Evolutionary conservation across 768 basidiomycete genomes (phyloP).

Genomic region (Hygrocybe coccinea): DNA sequence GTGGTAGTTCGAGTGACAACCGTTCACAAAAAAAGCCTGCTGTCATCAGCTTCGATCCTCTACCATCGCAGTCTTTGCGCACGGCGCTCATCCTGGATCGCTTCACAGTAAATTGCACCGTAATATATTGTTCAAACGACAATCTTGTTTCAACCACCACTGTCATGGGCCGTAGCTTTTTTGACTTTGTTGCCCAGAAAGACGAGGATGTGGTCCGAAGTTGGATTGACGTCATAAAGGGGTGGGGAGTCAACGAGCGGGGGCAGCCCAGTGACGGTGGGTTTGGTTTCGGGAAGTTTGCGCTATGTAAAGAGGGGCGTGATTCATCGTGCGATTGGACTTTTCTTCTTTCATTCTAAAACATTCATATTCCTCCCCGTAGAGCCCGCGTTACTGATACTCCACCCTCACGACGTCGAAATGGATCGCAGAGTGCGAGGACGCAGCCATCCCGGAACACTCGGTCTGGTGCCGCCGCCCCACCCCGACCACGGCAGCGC

Average conservation of each 20-base stretch:
- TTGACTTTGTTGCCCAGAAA: conserved; percentile 62
- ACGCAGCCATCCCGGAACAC: neutral
- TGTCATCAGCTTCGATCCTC: conserved; percentile 51
- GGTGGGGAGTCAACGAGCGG: conserved; percentile 80
- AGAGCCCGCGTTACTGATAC: conserved; percentile 36
- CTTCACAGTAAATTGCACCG: conserved; percentile 60
- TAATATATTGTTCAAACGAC: conserved; percentile 73
- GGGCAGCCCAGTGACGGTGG: conserved; percentile 82
- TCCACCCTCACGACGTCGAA: conserved; percentile 16
- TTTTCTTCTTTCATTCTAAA: conserved; percentile 4
- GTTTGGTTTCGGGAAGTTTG: conserved; percentile 76
- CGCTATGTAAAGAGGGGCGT: conserved; percentile 50
- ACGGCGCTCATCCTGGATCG: conserved; percentile 80
- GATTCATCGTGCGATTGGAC: conserved; percentile 49
- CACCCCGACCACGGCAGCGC: conserved; percentile 9
- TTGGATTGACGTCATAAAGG: conserved; percentile 75
- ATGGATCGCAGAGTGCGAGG: conserved; percentile 17
- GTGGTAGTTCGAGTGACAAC: conserved; percentile 15
- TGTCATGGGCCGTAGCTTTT: conserved; percentile 64
- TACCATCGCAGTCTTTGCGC: conserved; percentile 66
- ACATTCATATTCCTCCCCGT: neutral
- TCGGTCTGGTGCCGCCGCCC: neutral
- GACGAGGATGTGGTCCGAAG: conserved; percentile 63
- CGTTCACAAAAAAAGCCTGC: conserved; percentile 14
- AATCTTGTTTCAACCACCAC: conserved; percentile 54